Base-by-base conservation (phyloP, 768 basidiomycete genomes). In the Boletus rex-veris region DNA sequence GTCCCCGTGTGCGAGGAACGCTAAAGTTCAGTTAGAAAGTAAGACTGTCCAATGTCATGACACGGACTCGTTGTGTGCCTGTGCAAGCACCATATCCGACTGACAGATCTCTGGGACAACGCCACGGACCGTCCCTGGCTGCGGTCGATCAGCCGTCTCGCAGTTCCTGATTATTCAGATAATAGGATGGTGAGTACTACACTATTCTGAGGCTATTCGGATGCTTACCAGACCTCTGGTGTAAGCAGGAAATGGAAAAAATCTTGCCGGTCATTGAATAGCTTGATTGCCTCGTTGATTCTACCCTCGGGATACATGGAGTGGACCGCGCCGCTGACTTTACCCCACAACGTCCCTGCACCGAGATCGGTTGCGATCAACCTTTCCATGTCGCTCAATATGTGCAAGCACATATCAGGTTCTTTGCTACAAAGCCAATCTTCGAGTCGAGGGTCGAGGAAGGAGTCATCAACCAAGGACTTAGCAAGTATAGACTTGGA, bases 331-430 rank as follows among this genome's bases (percentile, higher is more conserved):
- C 9, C 15, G 21, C 14, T 33, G 21, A 48, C 9, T 48, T 33
- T 31, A 26, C n/a, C 30, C 52, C 40, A 50, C 21, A 42, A 14
- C 2, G 49, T 35, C 40, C 19, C 44, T 50, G 31, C 14, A 14
- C 40, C 24, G 16, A 26, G 21, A 44, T 50, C 21, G 10, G 37
- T n/a, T 16, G 28, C 21, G 9, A 48, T 48, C 19, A 24, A n/a
- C 8, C n/a, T 40, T 4, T 52, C 30, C 51, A 52, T 48, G 21
- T 48, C 37, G n/a, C 12, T n/a, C 21, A 52, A 33, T 21, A 48
- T 52, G 21, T 33, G 45, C 37, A 52, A 40, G 51, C 51, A 48
- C 51, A 48, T 52, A 7, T 48, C 31, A 10, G 52, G 45, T 48
- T 52, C 52, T 35, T 50, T 50, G 16, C 49, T 35, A 44, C 18